Percentiles rank a stretch among this genome's conserved stretches.
These are phyloP conservation scores for Mallotus repandus DNA, from an alignment of 441 rosid species.

Conservation along the genomic window DNA sequence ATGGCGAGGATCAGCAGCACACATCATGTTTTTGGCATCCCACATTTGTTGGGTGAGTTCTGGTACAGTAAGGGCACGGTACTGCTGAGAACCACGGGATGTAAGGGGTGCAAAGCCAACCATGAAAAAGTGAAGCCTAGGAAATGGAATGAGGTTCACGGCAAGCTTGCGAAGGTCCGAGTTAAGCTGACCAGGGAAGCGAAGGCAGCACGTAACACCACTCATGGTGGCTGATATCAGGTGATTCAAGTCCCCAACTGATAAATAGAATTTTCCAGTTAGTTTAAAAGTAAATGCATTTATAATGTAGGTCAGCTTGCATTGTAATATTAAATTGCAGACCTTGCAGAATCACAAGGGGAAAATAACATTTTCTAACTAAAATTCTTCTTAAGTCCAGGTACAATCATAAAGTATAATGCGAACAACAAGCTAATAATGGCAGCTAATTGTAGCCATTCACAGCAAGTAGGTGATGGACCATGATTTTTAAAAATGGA, in stretches of 20 bases:
- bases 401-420: not conserved
- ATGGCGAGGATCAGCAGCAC: slow-evolving; percentile 58
- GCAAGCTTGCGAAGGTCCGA: slow-evolving; percentile 59
- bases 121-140: slow-evolving; percentile 64
- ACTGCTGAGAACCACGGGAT: slow-evolving; percentile 55
- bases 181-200: slow-evolving; percentile 60
- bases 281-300: not conserved
- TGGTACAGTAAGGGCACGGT: slow-evolving; percentile 56
- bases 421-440: not conserved
- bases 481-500: not conserved
- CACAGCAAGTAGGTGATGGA: not conserved
- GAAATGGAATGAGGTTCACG: slow-evolving; percentile 55
- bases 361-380: not conserved
- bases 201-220: slow-evolving; percentile 60
- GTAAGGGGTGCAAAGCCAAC: slow-evolving; percentile 58
- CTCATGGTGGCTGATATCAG: slow-evolving; percentile 58
- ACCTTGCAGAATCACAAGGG: not conserved
- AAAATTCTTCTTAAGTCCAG: not conserved
- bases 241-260: slow-evolving; percentile 62
- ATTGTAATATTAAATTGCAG: not conserved
- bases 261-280: not conserved
- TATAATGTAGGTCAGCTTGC: not conserved
- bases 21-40: slow-evolving; percentile 64
- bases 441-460: not conserved
- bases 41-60: slow-evolving; percentile 63